phyloP scores from a whole-genome alignment of 2,329 filamentous ascomycete genomes.

The Aspergillus fumigatiaffinis region DNA sequence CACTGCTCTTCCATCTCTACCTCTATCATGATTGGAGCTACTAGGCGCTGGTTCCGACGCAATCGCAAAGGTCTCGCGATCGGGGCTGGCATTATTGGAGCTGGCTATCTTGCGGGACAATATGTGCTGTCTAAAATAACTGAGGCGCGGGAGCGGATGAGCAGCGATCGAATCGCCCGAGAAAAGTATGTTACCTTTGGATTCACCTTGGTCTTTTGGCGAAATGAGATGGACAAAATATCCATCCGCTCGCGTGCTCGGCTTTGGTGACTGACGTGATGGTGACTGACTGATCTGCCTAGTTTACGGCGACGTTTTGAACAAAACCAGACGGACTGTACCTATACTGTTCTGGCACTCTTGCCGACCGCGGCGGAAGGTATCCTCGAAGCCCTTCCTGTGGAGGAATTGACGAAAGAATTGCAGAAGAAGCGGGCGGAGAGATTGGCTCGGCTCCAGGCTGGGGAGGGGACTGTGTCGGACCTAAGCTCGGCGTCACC shows the following conservation, averaged over 20 bases:
- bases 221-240: neutral
- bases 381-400: constrained; percentile 80
- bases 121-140: constrained; percentile 89
- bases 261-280: constrained; percentile 8
- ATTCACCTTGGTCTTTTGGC: neutral
- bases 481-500: constrained; percentile 57
- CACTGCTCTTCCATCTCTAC: constrained; percentile 2
- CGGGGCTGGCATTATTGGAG: constrained; percentile 80
- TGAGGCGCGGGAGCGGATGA: constrained; percentile 93
- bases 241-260: constrained; percentile 10
- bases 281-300: constrained; percentile 1
- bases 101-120: constrained; percentile 86
- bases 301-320: constrained; percentile 94
- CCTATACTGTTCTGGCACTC: constrained; percentile 93
- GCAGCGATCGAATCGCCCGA: constrained; percentile 88
- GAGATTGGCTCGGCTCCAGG: constrained; percentile 56
- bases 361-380: constrained; percentile 88
- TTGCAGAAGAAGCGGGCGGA: constrained; percentile 89
- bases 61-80: constrained; percentile 88
- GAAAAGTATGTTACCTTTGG: constrained; percentile 68
- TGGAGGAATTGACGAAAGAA: constrained; percentile 88
- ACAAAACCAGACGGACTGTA: constrained; percentile 98
- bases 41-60: constrained; percentile 85
- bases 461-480: constrained; percentile 53
- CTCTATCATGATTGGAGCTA: constrained; percentile 61